These are phyloP conservation scores for Nectriaceae sp. DNA, from an alignment of 2,329 filamentous ascomycete genomes.

Conservation along the genomic window DNA sequence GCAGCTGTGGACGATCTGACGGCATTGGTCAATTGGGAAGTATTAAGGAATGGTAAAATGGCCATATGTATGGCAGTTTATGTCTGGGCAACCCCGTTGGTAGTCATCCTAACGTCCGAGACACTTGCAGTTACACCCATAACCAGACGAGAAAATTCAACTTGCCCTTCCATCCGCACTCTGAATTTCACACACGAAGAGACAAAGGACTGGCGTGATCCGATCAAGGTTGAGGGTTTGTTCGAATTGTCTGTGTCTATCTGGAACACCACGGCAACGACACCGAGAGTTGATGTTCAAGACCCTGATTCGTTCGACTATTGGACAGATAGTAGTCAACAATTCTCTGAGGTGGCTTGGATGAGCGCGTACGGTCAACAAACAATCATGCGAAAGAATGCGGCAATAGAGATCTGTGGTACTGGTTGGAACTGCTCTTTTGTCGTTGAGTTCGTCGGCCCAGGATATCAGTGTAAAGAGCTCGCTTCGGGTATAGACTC, in stretches of 20 bases:
- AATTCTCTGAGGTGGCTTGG: conserved; percentile 19
- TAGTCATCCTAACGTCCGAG: conserved; percentile 28
- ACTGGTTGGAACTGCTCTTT: conserved; percentile 28
- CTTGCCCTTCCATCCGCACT: conserved; percentile 24
- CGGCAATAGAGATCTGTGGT: conserved; percentile 21
- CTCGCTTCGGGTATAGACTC: conserved; percentile 15
- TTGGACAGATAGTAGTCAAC: conserved; percentile 18
- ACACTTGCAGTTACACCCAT: conserved; percentile 21
- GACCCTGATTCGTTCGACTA: conserved; percentile 25
- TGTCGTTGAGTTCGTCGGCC: conserved; percentile 20
- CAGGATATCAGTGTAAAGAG: conserved; percentile 22
- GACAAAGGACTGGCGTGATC: conserved; percentile 16
- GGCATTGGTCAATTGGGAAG: conserved; percentile 27
- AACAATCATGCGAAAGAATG: conserved; percentile 17
- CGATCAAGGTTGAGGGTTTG: conserved; percentile 5
- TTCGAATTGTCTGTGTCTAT: conserved; percentile 20
- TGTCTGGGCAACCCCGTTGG: conserved; percentile 27
- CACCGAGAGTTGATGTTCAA: not conserved
- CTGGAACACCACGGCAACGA: conserved; percentile 20
- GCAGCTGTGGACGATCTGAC: conserved; percentile 26
- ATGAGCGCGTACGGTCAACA: conserved; percentile 21
- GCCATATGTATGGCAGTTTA: conserved; percentile 28
- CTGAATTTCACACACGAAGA: conserved; percentile 26
- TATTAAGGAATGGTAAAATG: conserved; percentile 23
- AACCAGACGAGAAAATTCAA: conserved; percentile 11